Evolutionary conservation across 805 yeast genomes (phyloP).

Genomic region (Starmera caribaea): DNA sequence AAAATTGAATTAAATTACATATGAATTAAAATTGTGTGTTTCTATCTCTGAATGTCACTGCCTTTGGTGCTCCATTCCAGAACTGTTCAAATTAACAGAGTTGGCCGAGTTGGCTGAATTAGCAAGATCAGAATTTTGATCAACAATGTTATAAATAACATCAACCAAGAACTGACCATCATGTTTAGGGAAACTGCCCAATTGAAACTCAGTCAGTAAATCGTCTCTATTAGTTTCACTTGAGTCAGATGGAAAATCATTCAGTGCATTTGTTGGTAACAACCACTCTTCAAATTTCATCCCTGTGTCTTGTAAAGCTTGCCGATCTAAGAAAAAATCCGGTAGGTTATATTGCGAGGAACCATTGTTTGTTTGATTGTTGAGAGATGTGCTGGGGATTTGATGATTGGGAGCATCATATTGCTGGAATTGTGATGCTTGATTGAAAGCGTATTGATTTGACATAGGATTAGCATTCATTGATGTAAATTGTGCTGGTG

Average conservation of each 20-base stretch:
- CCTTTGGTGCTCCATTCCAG: too few species aligned
- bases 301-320: too few species aligned
- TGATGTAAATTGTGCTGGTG: not conserved
- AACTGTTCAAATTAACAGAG: too few species aligned
- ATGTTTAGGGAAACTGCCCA: constrained; percentile 6
- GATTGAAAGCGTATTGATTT: not conserved
- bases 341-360: not conserved
- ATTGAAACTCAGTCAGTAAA: constrained; percentile 11
- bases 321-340: not conserved
- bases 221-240: constrained; percentile 3
- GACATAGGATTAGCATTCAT: not conserved
- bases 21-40: too few species aligned
- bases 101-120: not conserved
- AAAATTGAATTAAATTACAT: too few species aligned
- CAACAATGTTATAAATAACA: constrained; percentile 11
- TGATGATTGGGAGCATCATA: not conserved
- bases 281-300: constrained; percentile 16
- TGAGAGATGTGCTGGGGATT: not conserved
- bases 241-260: not conserved
- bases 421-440: too few species aligned
- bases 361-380: not conserved
- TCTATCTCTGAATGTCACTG: too few species aligned
- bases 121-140: not conserved
- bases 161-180: constrained; percentile 15
- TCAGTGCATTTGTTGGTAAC: constrained; percentile 9